phyloP scores from a whole-genome alignment of 768 basidiomycete genomes.

The Trametes villosa region DNA sequence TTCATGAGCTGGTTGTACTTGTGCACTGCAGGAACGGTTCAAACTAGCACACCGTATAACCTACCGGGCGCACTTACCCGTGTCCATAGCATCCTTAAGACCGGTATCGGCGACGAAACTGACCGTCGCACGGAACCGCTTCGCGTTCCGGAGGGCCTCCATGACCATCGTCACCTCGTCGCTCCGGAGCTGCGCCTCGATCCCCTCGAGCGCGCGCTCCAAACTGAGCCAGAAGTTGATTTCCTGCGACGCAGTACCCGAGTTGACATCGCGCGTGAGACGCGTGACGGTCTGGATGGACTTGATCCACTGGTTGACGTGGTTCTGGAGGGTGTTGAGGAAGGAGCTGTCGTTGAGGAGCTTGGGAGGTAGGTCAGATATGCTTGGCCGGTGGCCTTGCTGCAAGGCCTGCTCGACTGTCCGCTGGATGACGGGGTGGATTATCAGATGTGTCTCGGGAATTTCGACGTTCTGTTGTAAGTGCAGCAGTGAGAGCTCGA shows the following conservation, averaged over 20 bases:
- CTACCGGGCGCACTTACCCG: conserved; percentile 54
- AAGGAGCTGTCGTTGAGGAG: conserved; percentile 87
- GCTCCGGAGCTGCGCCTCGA: conserved; percentile 88
- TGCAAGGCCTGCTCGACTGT: conserved; percentile 79
- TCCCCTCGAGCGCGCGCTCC: conserved; percentile 91
- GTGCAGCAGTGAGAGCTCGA: conserved; percentile 91
- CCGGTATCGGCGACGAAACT: conserved; percentile 98
- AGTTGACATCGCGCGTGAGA: conserved; percentile 89
- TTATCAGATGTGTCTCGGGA: conserved; percentile 90
- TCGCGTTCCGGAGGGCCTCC: conserved; percentile 94
- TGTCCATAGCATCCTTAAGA: conserved; percentile 89
- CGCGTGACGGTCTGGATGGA: conserved; percentile 97
- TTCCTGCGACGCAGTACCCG: conserved; percentile 96
- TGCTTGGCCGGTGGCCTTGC: conserved; percentile 65
- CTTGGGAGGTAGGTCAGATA: conserved; percentile 72
- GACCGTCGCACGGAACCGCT: conserved; percentile 95
- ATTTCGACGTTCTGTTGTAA: conserved; percentile 99
- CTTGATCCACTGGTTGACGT: conserved; percentile 98
- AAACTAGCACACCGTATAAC: background rate
- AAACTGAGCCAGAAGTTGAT: conserved; percentile 99
- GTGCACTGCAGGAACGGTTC: conserved; percentile 61
- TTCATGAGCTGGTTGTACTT: conserved; percentile 99
- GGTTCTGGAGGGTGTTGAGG: conserved; percentile 89
- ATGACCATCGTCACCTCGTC: conserved; percentile 93
- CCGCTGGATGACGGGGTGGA: conserved; percentile 87